A percentile compares a stretch with the other conserved stretches of the same genome.
Evolutionary conservation across 495 filamentous ascomycete genomes (phyloP).

Genomic region (Rhypophila decipiens): DNA sequence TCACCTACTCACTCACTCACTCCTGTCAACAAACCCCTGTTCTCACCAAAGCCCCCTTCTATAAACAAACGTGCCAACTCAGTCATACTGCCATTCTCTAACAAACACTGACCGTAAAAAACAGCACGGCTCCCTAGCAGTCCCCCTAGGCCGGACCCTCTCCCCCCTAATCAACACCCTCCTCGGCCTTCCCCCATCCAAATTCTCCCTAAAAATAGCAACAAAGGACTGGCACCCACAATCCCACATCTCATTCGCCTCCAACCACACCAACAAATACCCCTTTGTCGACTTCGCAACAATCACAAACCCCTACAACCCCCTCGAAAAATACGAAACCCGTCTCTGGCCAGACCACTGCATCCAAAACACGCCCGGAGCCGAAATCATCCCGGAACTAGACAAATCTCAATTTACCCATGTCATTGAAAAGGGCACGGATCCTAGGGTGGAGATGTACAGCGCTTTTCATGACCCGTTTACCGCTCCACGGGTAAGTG

Average conservation of each 20-base stretch:
- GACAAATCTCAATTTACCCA: conserved; percentile 51
- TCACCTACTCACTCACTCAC: not conserved
- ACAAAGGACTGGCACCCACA: conserved; percentile 86
- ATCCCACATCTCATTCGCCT: conserved; percentile 84
- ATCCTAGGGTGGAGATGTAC: conserved; percentile 80
- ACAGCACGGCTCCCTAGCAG: conserved; percentile 76
- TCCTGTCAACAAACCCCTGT: not conserved
- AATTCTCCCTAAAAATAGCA: conserved; percentile 65
- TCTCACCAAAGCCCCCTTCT: not conserved
- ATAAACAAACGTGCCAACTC: not conserved
- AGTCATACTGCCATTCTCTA: not conserved
- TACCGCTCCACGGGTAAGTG: conserved; percentile 43
- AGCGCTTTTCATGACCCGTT: conserved; percentile 76
- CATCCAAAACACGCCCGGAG: conserved; percentile 65
- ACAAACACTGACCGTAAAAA: not conserved
- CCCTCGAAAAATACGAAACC: conserved; percentile 56
- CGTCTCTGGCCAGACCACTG: conserved; percentile 89
- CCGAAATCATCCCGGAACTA: conserved; percentile 70
- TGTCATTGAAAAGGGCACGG: conserved; percentile 70
- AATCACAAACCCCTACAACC: conserved; percentile 63
- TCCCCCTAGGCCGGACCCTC: conserved; percentile 63
- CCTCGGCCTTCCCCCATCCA: conserved; percentile 58
- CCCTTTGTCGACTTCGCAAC: conserved; percentile 59
- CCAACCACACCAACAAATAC: conserved; percentile 61
- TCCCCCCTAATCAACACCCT: conserved; percentile 68